These are phyloP conservation scores for Zygnema circumcarinatum DNA, from an alignment of 139 green algal species.

Conservation along the genomic window DNA sequence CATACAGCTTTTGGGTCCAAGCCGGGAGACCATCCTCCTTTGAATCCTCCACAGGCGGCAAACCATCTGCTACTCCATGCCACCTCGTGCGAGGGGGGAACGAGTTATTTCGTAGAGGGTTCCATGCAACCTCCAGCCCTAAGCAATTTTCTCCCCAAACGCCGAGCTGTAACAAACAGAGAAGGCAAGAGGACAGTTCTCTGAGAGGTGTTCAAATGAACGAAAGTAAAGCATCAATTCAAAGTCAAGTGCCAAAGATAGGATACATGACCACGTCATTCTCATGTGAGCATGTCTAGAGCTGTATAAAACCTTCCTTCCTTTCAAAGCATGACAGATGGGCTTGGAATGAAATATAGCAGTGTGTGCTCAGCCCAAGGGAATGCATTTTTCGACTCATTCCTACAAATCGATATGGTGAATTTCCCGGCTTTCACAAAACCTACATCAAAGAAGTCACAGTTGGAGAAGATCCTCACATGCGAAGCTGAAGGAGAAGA, in stretches of 20 bases:
- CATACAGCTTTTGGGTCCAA: constrained; percentile 28
- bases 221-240: neutral
- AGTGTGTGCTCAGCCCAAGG: no score
- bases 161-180: neutral
- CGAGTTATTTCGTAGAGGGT: neutral
- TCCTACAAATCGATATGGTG: no score
- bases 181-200: neutral
- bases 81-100: neutral
- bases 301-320: no score
- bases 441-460: no score
- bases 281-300: no score
- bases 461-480: no score
- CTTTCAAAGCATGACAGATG: no score
- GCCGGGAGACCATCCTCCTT: constrained; percentile 11
- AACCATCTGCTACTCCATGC: neutral
- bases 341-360: no score
- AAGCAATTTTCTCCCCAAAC: neutral
- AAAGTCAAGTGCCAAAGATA: neutral
- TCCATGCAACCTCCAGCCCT: constrained; percentile 33
- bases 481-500: no score
- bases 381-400: no score
- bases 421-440: no score
- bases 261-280: no score
- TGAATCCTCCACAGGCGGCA: neutral
- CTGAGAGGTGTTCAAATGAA: neutral